Conservation (phyloP, 2,329 filamentous ascomycete species). For the Alternaria metachromatica region DNA sequence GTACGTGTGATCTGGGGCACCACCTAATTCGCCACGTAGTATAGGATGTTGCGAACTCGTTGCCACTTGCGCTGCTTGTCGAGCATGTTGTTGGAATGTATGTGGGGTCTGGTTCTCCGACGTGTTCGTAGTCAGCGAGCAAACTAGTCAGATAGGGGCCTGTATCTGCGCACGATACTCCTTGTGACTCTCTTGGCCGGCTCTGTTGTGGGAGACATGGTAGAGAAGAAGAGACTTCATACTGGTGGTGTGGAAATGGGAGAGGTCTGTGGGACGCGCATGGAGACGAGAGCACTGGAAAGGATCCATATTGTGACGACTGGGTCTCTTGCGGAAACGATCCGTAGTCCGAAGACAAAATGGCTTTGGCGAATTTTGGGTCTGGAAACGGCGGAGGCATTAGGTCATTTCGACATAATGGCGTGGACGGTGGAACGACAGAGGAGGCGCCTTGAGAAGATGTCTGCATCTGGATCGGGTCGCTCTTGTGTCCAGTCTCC, state of each 20-base stretch:
- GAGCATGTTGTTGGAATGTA: background rate
- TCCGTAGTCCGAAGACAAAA: background rate
- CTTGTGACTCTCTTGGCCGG: background rate
- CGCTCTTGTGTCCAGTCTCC: too few relatives aligned
- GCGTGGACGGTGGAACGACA: background rate
- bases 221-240: too few relatives aligned
- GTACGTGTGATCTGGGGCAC: too few relatives aligned
- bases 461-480: background rate
- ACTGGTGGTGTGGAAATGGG: too few relatives aligned
- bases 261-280: background rate
- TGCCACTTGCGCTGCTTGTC: background rate
- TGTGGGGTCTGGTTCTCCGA: background rate
- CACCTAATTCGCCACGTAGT: too few relatives aligned
- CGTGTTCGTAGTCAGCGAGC: background rate
- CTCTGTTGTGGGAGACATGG: background rate
- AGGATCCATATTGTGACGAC: background rate
- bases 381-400: background rate
- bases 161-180: background rate
- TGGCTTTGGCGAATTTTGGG: background rate
- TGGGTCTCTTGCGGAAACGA: background rate
- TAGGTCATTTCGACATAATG: background rate
- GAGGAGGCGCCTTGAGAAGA: background rate
- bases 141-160: background rate
- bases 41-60: background rate
- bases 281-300: background rate